phyloP scores from a whole-genome alignment of 2,329 filamentous ascomycete species.

The Pseudogymnoascus sp. region DNA sequence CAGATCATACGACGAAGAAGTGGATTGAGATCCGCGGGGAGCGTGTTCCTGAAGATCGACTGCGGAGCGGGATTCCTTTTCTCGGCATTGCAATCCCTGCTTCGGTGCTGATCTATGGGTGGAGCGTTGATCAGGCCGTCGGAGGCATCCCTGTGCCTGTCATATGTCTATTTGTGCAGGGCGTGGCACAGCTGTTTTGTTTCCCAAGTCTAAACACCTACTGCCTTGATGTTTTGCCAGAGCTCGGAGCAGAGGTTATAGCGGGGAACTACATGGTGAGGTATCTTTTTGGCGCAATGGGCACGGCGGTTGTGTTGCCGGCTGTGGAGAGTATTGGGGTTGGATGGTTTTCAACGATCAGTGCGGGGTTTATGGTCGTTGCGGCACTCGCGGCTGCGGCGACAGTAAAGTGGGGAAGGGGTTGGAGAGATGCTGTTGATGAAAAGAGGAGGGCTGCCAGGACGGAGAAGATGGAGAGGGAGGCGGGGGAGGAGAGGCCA shows the following conservation, averaged over 20 bases:
- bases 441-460: slow-evolving; percentile 35
- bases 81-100: slow-evolving; percentile 49
- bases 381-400: slow-evolving; percentile 18
- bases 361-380: slow-evolving; percentile 45
- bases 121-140: slow-evolving; percentile 42
- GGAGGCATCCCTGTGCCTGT: slow-evolving; percentile 55
- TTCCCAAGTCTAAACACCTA: slow-evolving; percentile 73
- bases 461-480: slow-evolving; percentile 16
- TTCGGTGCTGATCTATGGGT: slow-evolving; percentile 62
- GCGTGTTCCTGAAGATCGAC: slow-evolving; percentile 60
- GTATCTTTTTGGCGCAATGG: slow-evolving; percentile 65
- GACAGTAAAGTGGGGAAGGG: slow-evolving; percentile 22
- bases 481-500: background rate
- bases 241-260: slow-evolving; percentile 61
- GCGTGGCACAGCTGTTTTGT: slow-evolving; percentile 65
- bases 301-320: slow-evolving; percentile 64
- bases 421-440: slow-evolving; percentile 42
- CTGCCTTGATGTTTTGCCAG: slow-evolving; percentile 74
- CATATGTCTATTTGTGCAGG: slow-evolving; percentile 66
- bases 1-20: slow-evolving; percentile 56
- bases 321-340: slow-evolving; percentile 67
- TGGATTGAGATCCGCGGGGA: slow-evolving; percentile 54
- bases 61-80: slow-evolving; percentile 50
- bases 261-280: slow-evolving; percentile 73
- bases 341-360: slow-evolving; percentile 73